phyloP scores from a whole-genome alignment of 176 grass and related monocot species.

The Tuctoria greenei region DNA sequence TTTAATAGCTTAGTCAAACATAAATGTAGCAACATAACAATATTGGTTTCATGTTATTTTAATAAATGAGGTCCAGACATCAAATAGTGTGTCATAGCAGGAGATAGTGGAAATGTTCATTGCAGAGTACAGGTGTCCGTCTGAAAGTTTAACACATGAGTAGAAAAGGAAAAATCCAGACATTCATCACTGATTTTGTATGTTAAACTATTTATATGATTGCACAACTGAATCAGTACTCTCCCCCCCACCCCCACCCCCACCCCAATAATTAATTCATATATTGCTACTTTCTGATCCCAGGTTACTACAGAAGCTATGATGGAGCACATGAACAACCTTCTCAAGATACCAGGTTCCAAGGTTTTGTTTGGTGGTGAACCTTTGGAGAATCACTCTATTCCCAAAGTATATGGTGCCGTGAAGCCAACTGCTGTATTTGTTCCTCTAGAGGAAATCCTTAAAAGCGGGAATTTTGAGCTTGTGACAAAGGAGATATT shows the following conservation, averaged over 20 bases:
- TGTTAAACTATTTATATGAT: slow-evolving; percentile 5
- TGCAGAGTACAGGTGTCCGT: slow-evolving; percentile 10
- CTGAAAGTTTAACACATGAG: background rate
- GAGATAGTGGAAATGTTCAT: slow-evolving; percentile 1
- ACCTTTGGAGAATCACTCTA: slow-evolving; percentile 78
- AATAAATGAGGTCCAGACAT: slow-evolving; percentile 9
- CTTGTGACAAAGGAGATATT: slow-evolving; percentile 90
- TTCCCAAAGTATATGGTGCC: slow-evolving; percentile 93
- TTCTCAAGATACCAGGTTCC: slow-evolving; percentile 90
- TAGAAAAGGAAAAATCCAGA: background rate
- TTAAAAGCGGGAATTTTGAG: slow-evolving; percentile 74
- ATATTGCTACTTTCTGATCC: background rate
- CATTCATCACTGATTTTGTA: background rate
- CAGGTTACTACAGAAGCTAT: slow-evolving; percentile 88
- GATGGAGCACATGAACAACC: slow-evolving; percentile 64
- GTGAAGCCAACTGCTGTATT: slow-evolving; percentile 88
- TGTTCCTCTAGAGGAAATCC: slow-evolving; percentile 82
- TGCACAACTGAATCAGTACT: slow-evolving; percentile 11
- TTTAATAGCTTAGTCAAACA: slow-evolving; percentile 8
- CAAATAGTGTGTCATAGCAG: slow-evolving; percentile 4
- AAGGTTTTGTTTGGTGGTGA: slow-evolving; percentile 87
- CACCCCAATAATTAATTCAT: slow-evolving; percentile 15
- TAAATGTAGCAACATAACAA: background rate
- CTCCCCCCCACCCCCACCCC: too few relatives aligned
- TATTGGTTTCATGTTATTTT: background rate